These are phyloP conservation scores for Alnus rubra DNA, from an alignment of 306 rosid species.

Conservation along the genomic window DNA sequence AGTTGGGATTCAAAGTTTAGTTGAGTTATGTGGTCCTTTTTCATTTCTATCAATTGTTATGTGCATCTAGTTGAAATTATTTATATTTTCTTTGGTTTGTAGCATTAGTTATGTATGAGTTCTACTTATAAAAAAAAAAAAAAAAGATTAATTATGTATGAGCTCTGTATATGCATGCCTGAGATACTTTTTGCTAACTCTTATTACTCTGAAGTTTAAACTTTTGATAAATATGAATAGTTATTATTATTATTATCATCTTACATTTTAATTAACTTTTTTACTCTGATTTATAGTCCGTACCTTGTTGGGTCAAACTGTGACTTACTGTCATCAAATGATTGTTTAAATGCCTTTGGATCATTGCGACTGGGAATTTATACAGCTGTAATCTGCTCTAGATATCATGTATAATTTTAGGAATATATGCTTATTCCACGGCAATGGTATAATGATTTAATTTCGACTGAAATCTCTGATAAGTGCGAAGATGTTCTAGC, in stretches of 20 bases:
- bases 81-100: not conserved
- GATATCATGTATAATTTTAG: too few species aligned
- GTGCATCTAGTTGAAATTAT: not conserved
- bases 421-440: too few species aligned
- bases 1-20: not conserved
- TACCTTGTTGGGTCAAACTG: constrained; percentile 41
- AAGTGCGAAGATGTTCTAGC: too few species aligned
- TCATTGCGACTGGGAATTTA: too few species aligned
- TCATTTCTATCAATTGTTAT: not conserved
- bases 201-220: not conserved
- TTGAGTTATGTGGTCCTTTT: not conserved
- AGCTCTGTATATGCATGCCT: not conserved
- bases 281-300: constrained; percentile 43
- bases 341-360: constrained; percentile 35
- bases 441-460: too few species aligned
- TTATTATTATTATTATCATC: too few species aligned
- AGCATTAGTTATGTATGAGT: not conserved
- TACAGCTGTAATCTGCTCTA: too few species aligned
- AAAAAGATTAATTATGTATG: too few species aligned
- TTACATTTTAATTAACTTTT: constrained; percentile 32
- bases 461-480: too few species aligned
- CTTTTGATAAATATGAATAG: not conserved
- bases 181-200: not conserved
- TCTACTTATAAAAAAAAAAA: too few species aligned
- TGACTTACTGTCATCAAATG: constrained; percentile 9